Evolutionary conservation across 331 rosid species (phyloP), one percentile per base, ranked within the genome.

Genomic region (Acacia pycnantha): DNA sequence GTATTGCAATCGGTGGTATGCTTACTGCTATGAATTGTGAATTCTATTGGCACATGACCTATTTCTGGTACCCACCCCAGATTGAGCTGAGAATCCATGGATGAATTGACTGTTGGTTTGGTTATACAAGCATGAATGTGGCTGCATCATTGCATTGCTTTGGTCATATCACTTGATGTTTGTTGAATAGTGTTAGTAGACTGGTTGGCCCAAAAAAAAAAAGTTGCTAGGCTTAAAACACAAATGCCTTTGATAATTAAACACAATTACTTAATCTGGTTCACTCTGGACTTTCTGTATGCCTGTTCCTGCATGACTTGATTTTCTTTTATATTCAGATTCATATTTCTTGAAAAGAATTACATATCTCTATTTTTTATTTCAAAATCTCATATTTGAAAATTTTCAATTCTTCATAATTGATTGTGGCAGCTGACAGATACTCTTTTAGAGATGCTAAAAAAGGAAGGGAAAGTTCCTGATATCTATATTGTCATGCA

Each of bases 401-500:
- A 37, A 64, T 37, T 54, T 66, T 77, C 24, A 11, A 73, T 62
- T 53, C 37, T 22, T 82, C 64, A 68, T 82, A 74, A 68, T 82
- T 74, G 65, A 86, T 82, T 19, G 22, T 43, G 86, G 71, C 83
- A 96, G 99, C 86, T 94, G 85, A 90, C 87, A 87, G 97, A 92
- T 51, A 71, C 86, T 69, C 94, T 96, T 72, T 70, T 81, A 80
- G 93, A 92, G 77, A 87, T 92, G 95, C 88, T 96, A 72, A 78
- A 88, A 83, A 91, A 89, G 84, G 94, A 93, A 13, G 91, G 88
- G 37, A 93, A 67, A 87, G 61, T 59, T 86, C 97, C 90, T 8
- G 99, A 96, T 89, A 13, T 74, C 85, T 96, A 81, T 85, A 90
- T 87, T 56, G 51, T 72, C 67, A 83, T 90, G 83, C 97, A 96